Base-by-base conservation (phyloP, 1,284 basidiomycete species). In the Bondarzewia mesenterica region DNA sequence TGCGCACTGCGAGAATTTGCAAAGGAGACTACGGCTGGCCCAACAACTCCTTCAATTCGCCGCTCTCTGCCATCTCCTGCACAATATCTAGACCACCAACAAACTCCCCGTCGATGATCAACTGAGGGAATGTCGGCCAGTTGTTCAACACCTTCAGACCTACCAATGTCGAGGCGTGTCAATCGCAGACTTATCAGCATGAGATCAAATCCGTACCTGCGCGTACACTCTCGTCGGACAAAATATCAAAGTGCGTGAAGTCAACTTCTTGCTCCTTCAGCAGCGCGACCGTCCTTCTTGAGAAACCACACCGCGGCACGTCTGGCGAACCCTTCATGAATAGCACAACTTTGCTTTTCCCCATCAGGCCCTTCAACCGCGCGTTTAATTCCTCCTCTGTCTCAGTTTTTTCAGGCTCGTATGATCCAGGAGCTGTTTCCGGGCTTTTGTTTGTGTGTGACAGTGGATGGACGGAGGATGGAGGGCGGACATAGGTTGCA, bases 241-340 rank as follows among this genome's bases (percentile, higher is more conserved):
- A 68, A 57, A 89, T 88, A 63, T 89, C 84, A 60, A 86, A 89
- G 63, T 77, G 74, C n/a, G 74, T 70, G 65, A 83, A 88, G 54
- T 78, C 72, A 45, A 87, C 73, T 7, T 71, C 71, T 55, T 85
- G 73, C 50, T 81, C 75, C 38, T 74, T 63, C 49, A 89, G 66
- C 23, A 88, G 65, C 12, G 70, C 78, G 44, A 87, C 82, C 12
- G 82, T 85, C 66, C 82, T 76, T 37, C 85, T 72, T 44, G 80
- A 84, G 67, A 89, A 89, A 7, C 85, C 96, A 58, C 95, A 95
- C 53, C 90, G 83, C 2, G 93, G 96, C 22, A 77, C 73, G 42
- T 86, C 80, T 0, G 91, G 90, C 54, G 83, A 85, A 20, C 95
- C 96, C 70, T 99, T 99, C 94, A 99, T 99, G 77, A 99, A 98